Base-by-base conservation (phyloP, 2,329 filamentous ascomycete species). In the Talaromyces sp. region DNA sequence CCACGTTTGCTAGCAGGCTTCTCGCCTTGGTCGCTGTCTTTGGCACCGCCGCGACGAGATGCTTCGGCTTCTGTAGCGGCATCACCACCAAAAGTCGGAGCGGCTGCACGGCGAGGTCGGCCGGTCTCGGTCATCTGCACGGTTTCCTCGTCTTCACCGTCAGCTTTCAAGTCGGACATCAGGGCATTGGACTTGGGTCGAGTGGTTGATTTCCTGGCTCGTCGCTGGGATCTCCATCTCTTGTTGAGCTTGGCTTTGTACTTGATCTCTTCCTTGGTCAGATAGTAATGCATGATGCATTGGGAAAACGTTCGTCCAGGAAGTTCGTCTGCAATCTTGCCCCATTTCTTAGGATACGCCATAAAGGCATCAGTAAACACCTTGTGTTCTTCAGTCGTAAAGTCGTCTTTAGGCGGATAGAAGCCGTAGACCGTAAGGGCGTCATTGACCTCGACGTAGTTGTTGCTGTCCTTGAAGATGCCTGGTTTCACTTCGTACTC, bases 281-380 rank as follows among this genome's bases (percentile, higher is more conserved):
- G 69, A 64, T 82, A 82, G 64, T 82, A 82, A 65, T 82, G 80
- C 58, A 77, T 68, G 56, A 82, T 81, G 63, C 80, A 82, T 59
- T 81, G 75, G 65, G 78, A 74, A 69, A 78, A 82, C 42, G 75
- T 73, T 25, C 80, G 76, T 13, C 75, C 77, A 39, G 78, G 77
- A 28, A 82, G 65, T 27, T 73, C 70, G 57, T 80, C 77, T 3
- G 80, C 80, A 63, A 82, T 82, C 65, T 80, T 80, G 25, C 80
- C 78, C 77, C 80, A 82, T 71, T 78, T 79, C 72, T 82, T 82
- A 2, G 80, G 80, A 59, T 76, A 69, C 4, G 75, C 71, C 72
- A 80, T 78, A 64, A 81, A 82, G 17, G 78, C 77, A 59, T 80
- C 73, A 0, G 76, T 77, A 65, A 82, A 82, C 1, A 71, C 70